phyloP scores from a whole-genome alignment of 805 yeast genomes.

The Metschnikowia similis region DNA sequence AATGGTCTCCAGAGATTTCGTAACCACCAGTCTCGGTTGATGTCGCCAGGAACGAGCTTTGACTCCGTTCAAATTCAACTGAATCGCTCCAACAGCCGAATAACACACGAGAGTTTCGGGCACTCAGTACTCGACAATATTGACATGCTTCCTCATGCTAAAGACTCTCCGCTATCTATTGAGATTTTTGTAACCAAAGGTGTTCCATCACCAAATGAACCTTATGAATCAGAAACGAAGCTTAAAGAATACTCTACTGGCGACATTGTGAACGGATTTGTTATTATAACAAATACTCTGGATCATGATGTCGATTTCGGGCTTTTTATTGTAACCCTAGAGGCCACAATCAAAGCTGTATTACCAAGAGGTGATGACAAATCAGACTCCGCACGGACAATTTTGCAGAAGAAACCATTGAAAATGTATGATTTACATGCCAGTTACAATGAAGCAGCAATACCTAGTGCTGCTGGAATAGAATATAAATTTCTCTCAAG shows the following conservation, averaged over 20 bases:
- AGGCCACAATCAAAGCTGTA: constrained; percentile 31
- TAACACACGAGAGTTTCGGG: constrained; percentile 28
- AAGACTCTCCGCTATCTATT: constrained; percentile 42
- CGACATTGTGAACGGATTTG: constrained; percentile 42
- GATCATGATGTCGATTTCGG: constrained; percentile 42
- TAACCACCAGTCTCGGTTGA: not conserved
- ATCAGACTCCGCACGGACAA: constrained; percentile 11
- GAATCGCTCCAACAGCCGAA: not conserved
- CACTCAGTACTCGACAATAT: constrained; percentile 49
- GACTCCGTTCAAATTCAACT: not conserved
- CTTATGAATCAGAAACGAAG: constrained; percentile 42
- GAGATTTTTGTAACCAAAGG: constrained; percentile 51
- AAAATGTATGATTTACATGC: constrained; percentile 62
- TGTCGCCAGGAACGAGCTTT: not conserved
- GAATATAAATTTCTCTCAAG: constrained; percentile 40
- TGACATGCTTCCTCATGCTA: constrained; percentile 43
- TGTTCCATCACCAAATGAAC: constrained; percentile 42
- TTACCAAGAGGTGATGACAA: constrained; percentile 13
- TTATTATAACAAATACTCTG: constrained; percentile 46
- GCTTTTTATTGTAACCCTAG: constrained; percentile 31
- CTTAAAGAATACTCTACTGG: constrained; percentile 40
- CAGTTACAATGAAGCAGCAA: constrained; percentile 45
- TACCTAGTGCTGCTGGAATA: constrained; percentile 50
- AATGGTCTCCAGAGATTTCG: constrained; percentile 14
- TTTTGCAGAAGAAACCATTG: constrained; percentile 46